Percentiles rank a stretch among this genome's conserved stretches.
Evolutionary conservation across 768 basidiomycete species (phyloP).

Genomic region (Pulveroboletus sp.): DNA sequence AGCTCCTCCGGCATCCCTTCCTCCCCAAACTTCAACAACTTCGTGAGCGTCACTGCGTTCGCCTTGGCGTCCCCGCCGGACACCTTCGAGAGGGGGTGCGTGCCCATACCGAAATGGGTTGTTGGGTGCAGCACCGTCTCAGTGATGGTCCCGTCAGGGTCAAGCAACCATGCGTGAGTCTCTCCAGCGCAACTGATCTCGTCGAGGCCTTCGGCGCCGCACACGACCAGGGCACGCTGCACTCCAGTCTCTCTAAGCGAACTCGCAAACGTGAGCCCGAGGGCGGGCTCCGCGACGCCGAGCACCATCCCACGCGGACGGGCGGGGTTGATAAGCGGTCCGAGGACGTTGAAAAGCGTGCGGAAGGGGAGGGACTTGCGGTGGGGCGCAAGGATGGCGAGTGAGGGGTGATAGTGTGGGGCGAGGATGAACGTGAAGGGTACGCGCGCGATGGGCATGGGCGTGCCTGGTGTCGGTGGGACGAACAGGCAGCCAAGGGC

Average conservation of each 20-base stretch:
- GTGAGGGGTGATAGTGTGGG: conserved; percentile 86
- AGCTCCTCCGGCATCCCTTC: conserved; percentile 54
- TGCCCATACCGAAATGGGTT: conserved; percentile 69
- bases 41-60: conserved; percentile 72
- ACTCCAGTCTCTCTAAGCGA: conserved; percentile 73
- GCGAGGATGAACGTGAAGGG: conserved; percentile 95
- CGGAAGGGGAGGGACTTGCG: conserved; percentile 88
- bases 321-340: conserved; percentile 91
- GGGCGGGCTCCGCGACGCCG: conserved; percentile 78
- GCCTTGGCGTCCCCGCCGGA: conserved; percentile 69
- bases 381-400: conserved; percentile 78
- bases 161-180: conserved; percentile 79
- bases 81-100: conserved; percentile 68
- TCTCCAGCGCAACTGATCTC: conserved; percentile 94
- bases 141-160: conserved; percentile 57
- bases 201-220: conserved; percentile 86
- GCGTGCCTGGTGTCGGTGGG: conserved; percentile 46
- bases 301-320: conserved; percentile 84
- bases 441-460: conserved; percentile 49
- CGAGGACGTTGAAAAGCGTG: conserved; percentile 94
- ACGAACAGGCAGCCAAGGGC: conserved; percentile 76
- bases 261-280: conserved; percentile 78
- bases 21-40: conserved; percentile 56
- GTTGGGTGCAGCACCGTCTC: conserved; percentile 60
- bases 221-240: conserved; percentile 84